A percentile compares a stretch with the other conserved stretches of the same genome.
Evolutionary conservation across 106 monocot species (phyloP).

Genomic region (Agapanthus africanus): DNA sequence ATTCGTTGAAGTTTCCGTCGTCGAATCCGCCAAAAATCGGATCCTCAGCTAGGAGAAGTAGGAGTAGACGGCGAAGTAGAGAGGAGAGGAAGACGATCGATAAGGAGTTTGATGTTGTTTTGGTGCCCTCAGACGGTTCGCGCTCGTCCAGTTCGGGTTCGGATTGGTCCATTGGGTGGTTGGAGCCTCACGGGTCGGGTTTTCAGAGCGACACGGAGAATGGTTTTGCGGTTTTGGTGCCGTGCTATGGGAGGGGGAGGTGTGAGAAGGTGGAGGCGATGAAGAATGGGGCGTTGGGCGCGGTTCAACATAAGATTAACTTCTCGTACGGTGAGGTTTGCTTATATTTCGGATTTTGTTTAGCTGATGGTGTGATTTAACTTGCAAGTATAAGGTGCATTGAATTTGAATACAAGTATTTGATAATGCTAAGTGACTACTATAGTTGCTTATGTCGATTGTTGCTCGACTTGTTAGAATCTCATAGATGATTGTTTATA

Average conservation of each 20-base stretch:
- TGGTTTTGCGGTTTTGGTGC: constrained; percentile 81
- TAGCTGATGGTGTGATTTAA: no score
- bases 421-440: no score
- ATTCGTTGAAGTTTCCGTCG: constrained; percentile 23
- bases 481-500: no score
- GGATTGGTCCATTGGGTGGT: constrained; percentile 86
- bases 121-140: constrained; percentile 65
- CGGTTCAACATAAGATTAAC: background rate
- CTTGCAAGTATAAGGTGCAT: no score
- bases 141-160: constrained; percentile 70
- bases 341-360: no score
- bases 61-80: constrained; percentile 31
- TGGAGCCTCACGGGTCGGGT: constrained; percentile 59
- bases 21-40: constrained; percentile 12
- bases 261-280: constrained; percentile 14
- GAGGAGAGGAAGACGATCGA: constrained; percentile 52
- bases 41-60: constrained; percentile 22
- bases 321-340: constrained; percentile 42
- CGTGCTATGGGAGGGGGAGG: constrained; percentile 52
- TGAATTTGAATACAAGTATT: no score
- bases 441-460: no score
- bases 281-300: constrained; percentile 16
- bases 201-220: constrained; percentile 44
- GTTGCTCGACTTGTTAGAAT: no score
- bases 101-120: constrained; percentile 61